Percentiles rank a stretch among this genome's conserved stretches.
These are phyloP conservation scores for Phellinidium pouzarii DNA, from an alignment of 1,284 basidiomycete genomes.

Conservation along the genomic window DNA sequence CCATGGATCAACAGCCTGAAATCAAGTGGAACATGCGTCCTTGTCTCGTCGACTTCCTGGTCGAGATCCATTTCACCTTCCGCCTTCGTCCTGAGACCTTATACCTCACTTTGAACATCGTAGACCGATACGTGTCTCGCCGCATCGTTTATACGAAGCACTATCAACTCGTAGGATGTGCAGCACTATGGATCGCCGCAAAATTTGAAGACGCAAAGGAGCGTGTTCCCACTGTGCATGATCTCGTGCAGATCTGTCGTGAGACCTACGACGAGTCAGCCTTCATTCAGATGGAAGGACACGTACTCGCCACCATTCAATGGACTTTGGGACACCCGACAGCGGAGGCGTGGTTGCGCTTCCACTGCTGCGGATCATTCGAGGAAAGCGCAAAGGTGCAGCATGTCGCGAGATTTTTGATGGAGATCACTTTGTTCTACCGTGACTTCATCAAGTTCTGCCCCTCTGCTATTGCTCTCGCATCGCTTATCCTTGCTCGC, in stretches of 20 bases:
- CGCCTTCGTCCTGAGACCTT: conserved; percentile 96
- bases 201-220: conserved; percentile 99
- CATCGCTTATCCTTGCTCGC: conserved; percentile 83
- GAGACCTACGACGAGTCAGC: conserved; percentile 94
- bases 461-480: conserved; percentile 83
- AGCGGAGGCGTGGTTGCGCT: conserved; percentile 92
- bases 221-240: conserved; percentile 90
- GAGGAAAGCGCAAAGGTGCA: conserved; percentile 86
- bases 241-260: conserved; percentile 91
- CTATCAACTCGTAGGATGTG: conserved; percentile 98
- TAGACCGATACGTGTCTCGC: conserved; percentile 98
- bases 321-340: conserved; percentile 98
- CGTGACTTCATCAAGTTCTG: conserved; percentile 87
- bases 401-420: conserved; percentile 92
- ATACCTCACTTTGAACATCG: conserved; percentile 97
- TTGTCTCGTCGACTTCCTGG: conserved; percentile 96
- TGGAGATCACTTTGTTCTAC: conserved; percentile 98
- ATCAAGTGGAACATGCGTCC: conserved; percentile 98
- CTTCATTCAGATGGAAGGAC: conserved; percentile 96
- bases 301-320: conserved; percentile 92
- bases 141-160: conserved; percentile 99
- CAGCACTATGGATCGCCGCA: conserved; percentile 97
- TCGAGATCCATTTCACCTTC: conserved; percentile 97
- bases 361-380: conserved; percentile 63
- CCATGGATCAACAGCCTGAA: conserved; percentile 99